phyloP scores from a whole-genome alignment of 2,329 filamentous ascomycete species.

The Ramichloridium luteum region DNA sequence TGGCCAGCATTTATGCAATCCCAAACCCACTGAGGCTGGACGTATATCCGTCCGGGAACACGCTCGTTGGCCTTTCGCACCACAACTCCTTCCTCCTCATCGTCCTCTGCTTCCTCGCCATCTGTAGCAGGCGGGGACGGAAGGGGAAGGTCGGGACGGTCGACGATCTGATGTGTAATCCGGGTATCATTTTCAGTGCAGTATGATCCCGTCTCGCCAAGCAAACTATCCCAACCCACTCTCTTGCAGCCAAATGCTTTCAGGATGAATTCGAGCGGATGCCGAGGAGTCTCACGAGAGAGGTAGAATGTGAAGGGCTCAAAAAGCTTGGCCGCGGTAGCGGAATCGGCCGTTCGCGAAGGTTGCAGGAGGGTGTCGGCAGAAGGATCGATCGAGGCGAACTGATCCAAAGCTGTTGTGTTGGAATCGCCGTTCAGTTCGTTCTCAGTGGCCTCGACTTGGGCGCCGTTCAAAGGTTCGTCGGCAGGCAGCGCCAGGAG shows the following conservation, averaged over 20 bases:
- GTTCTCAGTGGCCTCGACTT: conserved; percentile 26
- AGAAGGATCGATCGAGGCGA: conserved; percentile 70
- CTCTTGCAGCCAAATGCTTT: conserved; percentile 91
- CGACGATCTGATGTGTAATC: conserved; percentile 94
- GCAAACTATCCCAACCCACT: conserved; percentile 83
- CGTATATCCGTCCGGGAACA: conserved; percentile 81
- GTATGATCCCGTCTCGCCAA: conserved; percentile 75
- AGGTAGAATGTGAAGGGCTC: conserved; percentile 82
- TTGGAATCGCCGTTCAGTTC: background rate
- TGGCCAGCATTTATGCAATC: conserved; percentile 89
- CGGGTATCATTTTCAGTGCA: conserved; percentile 75
- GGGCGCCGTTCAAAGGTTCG: too few relatives aligned
- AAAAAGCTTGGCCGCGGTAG: conserved; percentile 64
- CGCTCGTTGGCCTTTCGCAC: conserved; percentile 43
- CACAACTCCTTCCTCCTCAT: conserved; percentile 47
- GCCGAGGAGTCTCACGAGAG: conserved; percentile 82
- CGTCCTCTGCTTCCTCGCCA: conserved; percentile 37
- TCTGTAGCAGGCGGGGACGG: conserved; percentile 28
- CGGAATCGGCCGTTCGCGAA: conserved; percentile 42
- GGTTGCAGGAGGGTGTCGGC: conserved; percentile 82
- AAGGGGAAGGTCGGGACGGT: conserved; percentile 59
- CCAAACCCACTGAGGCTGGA: conserved; percentile 99
- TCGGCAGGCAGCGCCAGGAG: conserved; percentile 23
- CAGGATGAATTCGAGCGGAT: conserved; percentile 83
- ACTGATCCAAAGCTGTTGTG: conserved; percentile 66